These are phyloP conservation scores for Apiospora arundinis DNA, from an alignment of 2,329 filamentous ascomycete species.

Conservation along the genomic window DNA sequence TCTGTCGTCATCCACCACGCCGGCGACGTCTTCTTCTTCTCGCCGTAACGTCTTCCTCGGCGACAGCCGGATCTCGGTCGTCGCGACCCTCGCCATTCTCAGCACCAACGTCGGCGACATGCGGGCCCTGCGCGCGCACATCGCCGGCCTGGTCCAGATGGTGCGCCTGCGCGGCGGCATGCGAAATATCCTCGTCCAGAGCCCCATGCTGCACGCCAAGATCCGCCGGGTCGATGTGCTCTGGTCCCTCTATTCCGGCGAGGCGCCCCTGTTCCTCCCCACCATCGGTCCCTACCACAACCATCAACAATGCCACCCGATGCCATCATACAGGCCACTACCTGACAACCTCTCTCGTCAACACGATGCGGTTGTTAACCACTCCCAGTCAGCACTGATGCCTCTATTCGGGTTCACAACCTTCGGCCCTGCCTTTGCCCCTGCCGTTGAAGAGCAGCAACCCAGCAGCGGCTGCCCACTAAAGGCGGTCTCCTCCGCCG, in stretches of 20 bases:
- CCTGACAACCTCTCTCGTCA: neutral
- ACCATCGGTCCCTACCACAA: neutral
- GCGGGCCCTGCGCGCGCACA: neutral
- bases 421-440: neutral
- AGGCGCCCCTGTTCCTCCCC: neutral
- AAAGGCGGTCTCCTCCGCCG: neutral
- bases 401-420: too few species aligned
- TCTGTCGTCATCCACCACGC: neutral
- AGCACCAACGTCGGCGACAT: neutral
- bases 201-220: neutral
- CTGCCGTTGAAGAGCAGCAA: neutral
- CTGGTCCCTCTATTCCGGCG: neutral
- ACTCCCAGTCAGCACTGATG: too few species aligned
- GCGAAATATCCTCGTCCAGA: neutral
- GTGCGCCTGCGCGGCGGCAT: neutral
- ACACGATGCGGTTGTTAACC: neutral
- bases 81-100: slow-evolving; percentile 2
- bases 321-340: too few species aligned
- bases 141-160: neutral
- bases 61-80: neutral
- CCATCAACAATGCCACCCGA: neutral
- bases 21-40: neutral
- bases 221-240: neutral
- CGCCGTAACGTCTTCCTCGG: neutral
- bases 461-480: neutral